Evolutionary conservation across 306 rosid species (phyloP).

Genomic region (Arachis stenosperma): DNA sequence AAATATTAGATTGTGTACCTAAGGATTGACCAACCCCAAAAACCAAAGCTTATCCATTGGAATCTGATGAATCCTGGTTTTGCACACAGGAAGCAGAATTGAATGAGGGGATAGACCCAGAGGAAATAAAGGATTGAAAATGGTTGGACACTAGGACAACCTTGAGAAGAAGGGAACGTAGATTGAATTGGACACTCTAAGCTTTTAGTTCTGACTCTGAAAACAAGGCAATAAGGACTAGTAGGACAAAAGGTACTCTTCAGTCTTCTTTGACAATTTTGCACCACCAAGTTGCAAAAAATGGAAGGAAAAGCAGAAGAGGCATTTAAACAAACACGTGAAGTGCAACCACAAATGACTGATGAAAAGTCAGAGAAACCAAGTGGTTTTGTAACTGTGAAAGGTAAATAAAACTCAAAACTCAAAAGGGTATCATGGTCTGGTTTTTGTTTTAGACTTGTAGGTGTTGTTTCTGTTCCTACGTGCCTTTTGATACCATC

Average conservation of each 20-base stretch:
- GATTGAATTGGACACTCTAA: not conserved
- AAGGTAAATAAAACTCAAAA: not conserved
- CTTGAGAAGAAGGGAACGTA: not conserved
- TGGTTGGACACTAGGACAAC: not conserved
- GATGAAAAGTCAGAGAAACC: not conserved
- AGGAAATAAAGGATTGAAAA: slow-evolving; percentile 8
- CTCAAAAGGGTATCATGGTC: slow-evolving; percentile 6
- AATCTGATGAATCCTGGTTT: slow-evolving; percentile 1
- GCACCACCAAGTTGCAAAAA: slow-evolving; percentile 23
- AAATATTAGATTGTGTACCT: not conserved
- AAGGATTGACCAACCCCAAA: slow-evolving; percentile 15
- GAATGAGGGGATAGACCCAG: not conserved
- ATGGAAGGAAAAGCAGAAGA: not conserved
- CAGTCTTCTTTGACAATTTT: slow-evolving; percentile 28
- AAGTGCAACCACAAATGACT: not conserved
- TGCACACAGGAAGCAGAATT: not conserved
- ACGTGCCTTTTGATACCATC: slow-evolving; percentile 40
- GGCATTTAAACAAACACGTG: not conserved
- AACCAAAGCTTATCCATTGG: not conserved
- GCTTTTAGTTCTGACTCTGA: not conserved
- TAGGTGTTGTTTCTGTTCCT: slow-evolving; percentile 14
- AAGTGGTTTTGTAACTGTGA: slow-evolving; percentile 24
- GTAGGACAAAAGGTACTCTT: not conserved
- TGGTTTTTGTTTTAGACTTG: slow-evolving; percentile 18
- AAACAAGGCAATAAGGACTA: slow-evolving; percentile 3